A percentile compares a stretch with the other conserved stretches of the same genome.
These are phyloP conservation scores for Esteya vermicola DNA, from an alignment of 2,329 filamentous ascomycete species.

Conservation along the genomic window DNA sequence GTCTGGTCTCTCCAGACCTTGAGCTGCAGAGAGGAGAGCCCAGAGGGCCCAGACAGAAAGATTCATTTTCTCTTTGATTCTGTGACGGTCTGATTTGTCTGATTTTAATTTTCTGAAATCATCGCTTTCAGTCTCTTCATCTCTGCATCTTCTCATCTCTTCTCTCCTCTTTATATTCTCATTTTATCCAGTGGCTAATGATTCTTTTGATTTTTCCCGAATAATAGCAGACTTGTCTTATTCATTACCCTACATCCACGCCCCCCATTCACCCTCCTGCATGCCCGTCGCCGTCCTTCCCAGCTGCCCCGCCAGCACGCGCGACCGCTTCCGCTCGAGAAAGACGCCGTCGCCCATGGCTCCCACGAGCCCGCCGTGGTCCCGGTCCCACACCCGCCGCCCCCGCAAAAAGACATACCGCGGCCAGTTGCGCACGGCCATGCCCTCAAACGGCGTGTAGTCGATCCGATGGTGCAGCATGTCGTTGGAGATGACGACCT, in stretches of 20 bases:
- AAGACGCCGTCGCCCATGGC: slow-evolving; percentile 33
- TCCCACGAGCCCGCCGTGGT: slow-evolving; percentile 32
- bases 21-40: too few relatives aligned
- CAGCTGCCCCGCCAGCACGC: slow-evolving; percentile 11
- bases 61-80: too few relatives aligned
- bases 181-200: too few relatives aligned
- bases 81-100: too few relatives aligned
- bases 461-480: slow-evolving; percentile 47
- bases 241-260: slow-evolving; percentile 8
- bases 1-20: too few relatives aligned
- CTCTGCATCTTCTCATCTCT: not conserved
- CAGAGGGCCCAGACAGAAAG: too few relatives aligned
- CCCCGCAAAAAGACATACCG: slow-evolving; percentile 44
- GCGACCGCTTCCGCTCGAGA: slow-evolving; percentile 20
- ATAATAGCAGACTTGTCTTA: too few relatives aligned
- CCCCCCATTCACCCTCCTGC: slow-evolving; percentile 5
- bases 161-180: not conserved
- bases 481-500: slow-evolving; percentile 20
- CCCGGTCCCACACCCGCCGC: slow-evolving; percentile 40
- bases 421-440: slow-evolving; percentile 43
- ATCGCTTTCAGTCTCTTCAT: too few relatives aligned
- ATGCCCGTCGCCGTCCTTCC: slow-evolving; percentile 8
- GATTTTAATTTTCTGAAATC: too few relatives aligned
- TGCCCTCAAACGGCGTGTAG: slow-evolving; percentile 48
- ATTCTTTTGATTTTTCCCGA: too few relatives aligned